Evolutionary conservation across 805 yeast genomes (phyloP).

Genomic region (Priceomyces medius): DNA sequence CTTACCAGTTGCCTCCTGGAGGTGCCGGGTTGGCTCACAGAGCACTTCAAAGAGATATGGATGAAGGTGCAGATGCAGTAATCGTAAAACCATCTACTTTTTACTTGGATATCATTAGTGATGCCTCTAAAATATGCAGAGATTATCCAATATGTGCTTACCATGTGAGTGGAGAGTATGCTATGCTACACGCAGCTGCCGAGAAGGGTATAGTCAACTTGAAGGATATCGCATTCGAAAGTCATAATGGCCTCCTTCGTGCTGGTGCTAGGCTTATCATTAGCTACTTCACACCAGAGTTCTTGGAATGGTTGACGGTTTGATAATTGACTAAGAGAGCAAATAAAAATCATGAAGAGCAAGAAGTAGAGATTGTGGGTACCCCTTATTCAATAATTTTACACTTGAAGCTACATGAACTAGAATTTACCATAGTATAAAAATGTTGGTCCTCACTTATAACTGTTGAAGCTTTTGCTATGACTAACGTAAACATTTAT

Average conservation of each 20-base stretch:
- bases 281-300: constrained; percentile 93
- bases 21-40: constrained; percentile 93
- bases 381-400: no score
- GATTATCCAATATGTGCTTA: constrained; percentile 92
- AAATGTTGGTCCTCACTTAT: no score
- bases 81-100: constrained; percentile 96
- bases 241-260: constrained; percentile 86
- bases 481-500: neutral
- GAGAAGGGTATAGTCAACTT: constrained; percentile 90
- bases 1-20: constrained; percentile 90
- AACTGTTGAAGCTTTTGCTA: no score
- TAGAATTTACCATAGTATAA: no score
- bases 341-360: no score
- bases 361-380: no score
- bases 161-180: constrained; percentile 96
- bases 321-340: neutral
- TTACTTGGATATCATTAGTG: constrained; percentile 85
- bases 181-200: constrained; percentile 98
- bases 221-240: constrained; percentile 77
- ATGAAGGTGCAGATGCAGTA: constrained; percentile 93
- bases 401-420: no score
- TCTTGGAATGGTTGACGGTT: constrained; percentile 93
- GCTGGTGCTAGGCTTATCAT: constrained; percentile 95
- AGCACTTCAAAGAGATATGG: constrained; percentile 80
- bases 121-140: constrained; percentile 76